Percentiles rank a stretch among this genome's conserved stretches.
phyloP scores from a whole-genome alignment of 1,284 basidiomycete species.

The Lentinula novae-zelandiae region DNA sequence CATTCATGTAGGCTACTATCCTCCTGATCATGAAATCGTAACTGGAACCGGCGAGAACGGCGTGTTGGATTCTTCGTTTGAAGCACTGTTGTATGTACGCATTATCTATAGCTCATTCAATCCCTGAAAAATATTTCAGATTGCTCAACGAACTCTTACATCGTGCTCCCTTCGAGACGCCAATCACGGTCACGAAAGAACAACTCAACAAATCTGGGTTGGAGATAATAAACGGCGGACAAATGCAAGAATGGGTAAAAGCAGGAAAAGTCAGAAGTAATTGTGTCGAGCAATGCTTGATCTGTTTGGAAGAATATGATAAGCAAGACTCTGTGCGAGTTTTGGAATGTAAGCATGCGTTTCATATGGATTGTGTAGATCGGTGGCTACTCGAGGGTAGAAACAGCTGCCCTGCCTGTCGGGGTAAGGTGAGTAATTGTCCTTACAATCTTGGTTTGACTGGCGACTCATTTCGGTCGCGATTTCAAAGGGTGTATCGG shows the following conservation, averaged over 20 bases:
- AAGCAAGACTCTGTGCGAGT: slow-evolving; percentile 73
- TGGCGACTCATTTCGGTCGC: background rate
- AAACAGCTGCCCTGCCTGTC: slow-evolving; percentile 91
- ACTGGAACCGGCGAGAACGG: slow-evolving; percentile 67
- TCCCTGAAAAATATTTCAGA: slow-evolving; percentile 32
- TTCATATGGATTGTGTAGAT: slow-evolving; percentile 85
- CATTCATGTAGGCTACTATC: slow-evolving; percentile 67
- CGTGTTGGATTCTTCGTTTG: slow-evolving; percentile 55
- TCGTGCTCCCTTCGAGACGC: slow-evolving; percentile 51
- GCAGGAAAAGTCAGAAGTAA: slow-evolving; percentile 67
- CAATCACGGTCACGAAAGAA: slow-evolving; percentile 73
- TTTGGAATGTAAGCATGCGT: slow-evolving; percentile 79
- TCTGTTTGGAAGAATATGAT: slow-evolving; percentile 83
- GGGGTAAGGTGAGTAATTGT: slow-evolving; percentile 23
- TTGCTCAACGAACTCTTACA: slow-evolving; percentile 77
- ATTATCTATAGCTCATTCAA: slow-evolving; percentile 4
- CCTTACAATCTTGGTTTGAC: background rate
- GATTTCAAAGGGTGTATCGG: slow-evolving; percentile 5
- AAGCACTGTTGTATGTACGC: slow-evolving; percentile 60
- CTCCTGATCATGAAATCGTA: slow-evolving; percentile 80
- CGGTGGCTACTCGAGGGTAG: slow-evolving; percentile 81
- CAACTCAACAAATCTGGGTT: slow-evolving; percentile 82
- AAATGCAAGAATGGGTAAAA: slow-evolving; percentile 51
- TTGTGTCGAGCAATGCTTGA: slow-evolving; percentile 75
- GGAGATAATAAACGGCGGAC: slow-evolving; percentile 58